phyloP scores from a whole-genome alignment of 106 monocot genomes.

The Narthecium ossifragum region DNA sequence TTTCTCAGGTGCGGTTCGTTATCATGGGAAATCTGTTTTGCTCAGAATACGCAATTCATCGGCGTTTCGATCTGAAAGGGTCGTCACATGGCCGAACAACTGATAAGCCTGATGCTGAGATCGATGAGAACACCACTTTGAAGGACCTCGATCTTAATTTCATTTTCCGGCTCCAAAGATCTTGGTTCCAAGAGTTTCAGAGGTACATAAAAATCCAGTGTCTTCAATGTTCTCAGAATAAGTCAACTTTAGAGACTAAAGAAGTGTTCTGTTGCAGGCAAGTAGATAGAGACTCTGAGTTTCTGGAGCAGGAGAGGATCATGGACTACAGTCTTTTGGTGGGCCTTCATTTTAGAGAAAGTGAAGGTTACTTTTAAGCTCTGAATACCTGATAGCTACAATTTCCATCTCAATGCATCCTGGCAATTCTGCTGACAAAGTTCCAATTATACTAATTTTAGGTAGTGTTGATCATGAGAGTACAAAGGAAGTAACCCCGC shows the following conservation, averaged over 20 bases:
- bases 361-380: constrained; percentile 6
- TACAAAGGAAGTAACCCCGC: constrained; percentile 16
- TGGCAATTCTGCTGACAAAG: too few relatives aligned
- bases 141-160: constrained; percentile 40
- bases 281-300: constrained; percentile 15
- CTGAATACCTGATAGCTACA: too few relatives aligned
- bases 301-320: constrained; percentile 19
- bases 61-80: constrained; percentile 30
- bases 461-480: constrained; percentile 10
- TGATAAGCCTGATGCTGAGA: constrained; percentile 27
- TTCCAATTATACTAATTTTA: too few relatives aligned
- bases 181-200: constrained; percentile 26
- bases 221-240: neutral
- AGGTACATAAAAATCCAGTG: constrained; percentile 25
- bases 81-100: constrained; percentile 34
- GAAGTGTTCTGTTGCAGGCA: constrained; percentile 5
- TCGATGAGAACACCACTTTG: constrained; percentile 31
- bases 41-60: constrained; percentile 28
- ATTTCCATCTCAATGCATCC: too few relatives aligned
- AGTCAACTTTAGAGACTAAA: neutral
- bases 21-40: constrained; percentile 41
- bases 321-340: constrained; percentile 28
- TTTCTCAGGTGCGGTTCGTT: constrained; percentile 29
- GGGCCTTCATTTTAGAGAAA: constrained; percentile 13
- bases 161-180: constrained; percentile 21